phyloP scores from a whole-genome alignment of 1,284 basidiomycete genomes.

The Hymenochaete sp. region DNA sequence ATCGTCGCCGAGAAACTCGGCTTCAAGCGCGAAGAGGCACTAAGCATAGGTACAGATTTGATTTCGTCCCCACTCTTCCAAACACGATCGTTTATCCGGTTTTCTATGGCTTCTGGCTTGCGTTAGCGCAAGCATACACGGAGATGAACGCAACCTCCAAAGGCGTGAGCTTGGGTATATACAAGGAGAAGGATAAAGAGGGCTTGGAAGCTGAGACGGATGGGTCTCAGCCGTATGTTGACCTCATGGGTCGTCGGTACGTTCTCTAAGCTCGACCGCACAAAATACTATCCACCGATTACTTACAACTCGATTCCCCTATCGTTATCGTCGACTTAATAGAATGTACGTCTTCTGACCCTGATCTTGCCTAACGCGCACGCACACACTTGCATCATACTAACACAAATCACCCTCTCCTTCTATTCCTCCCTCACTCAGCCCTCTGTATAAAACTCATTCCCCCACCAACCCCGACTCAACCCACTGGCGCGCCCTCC shows the following conservation, averaged over 20 bases:
- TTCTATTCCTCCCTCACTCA: conserved; percentile 25
- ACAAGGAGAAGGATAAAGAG: conserved; percentile 44
- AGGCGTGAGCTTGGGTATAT: conserved; percentile 74
- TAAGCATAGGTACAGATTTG: conserved; percentile 64
- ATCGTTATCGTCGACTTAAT: background rate
- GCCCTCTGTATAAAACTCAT: conserved; percentile 73
- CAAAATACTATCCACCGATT: too few species aligned
- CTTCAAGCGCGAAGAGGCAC: conserved; percentile 83
- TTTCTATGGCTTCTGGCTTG: conserved; percentile 11
- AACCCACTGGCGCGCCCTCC: conserved; percentile 86
- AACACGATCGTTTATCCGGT: background rate
- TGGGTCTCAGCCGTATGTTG: conserved; percentile 86
- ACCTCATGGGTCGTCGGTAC: conserved; percentile 80
- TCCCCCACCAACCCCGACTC: too few species aligned
- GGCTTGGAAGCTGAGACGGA: conserved; percentile 45
- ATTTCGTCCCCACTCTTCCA: background rate
- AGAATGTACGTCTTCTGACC: conserved; percentile 42
- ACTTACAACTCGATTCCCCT: conserved; percentile 4
- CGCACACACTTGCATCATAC: background rate
- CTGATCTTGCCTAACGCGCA: background rate
- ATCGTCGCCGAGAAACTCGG: conserved; percentile 75
- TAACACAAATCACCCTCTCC: background rate
- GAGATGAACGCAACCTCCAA: conserved; percentile 84
- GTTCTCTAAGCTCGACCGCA: conserved; percentile 24
- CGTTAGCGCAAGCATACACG: conserved; percentile 79